These are phyloP conservation scores for Nothophaeocryptopus gaeumannii DNA, from an alignment of 2,329 filamentous ascomycete genomes.

Conservation along the genomic window DNA sequence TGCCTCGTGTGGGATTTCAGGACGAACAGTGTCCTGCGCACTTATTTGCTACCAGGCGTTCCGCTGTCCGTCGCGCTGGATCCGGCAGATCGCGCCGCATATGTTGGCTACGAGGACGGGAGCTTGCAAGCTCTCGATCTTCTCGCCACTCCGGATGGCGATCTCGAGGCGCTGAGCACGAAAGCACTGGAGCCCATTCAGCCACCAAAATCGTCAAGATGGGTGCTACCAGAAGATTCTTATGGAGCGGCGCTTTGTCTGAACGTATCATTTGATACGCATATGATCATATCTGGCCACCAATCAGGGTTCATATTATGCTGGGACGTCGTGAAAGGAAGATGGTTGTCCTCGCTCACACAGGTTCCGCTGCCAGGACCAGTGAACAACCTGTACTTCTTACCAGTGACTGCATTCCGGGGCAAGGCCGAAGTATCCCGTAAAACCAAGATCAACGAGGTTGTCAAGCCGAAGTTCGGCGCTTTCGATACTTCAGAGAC, in stretches of 20 bases:
- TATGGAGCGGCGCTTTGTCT: constrained; percentile 66
- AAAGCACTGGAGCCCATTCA: constrained; percentile 37
- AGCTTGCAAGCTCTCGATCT: constrained; percentile 78
- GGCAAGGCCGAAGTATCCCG: constrained; percentile 25
- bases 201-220: constrained; percentile 36
- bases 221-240: constrained; percentile 43
- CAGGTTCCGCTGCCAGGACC: constrained; percentile 70
- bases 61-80: constrained; percentile 75
- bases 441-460: constrained; percentile 34
- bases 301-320: constrained; percentile 71
- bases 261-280: constrained; percentile 77
- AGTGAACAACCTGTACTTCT: constrained; percentile 76
- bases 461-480: constrained; percentile 78
- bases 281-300: constrained; percentile 76
- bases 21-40: constrained; percentile 72
- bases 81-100: constrained; percentile 77
- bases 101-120: constrained; percentile 75
- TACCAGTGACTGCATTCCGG: constrained; percentile 56
- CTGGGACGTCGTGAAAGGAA: constrained; percentile 75
- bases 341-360: constrained; percentile 61
- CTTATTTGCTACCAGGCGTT: constrained; percentile 71
- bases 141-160: constrained; percentile 40
- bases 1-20: constrained; percentile 92
- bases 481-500: constrained; percentile 40
- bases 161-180: constrained; percentile 16